These are phyloP conservation scores for Colletotrichum shisoi DNA, from an alignment of 2,329 filamentous ascomycete species.

Conservation along the genomic window DNA sequence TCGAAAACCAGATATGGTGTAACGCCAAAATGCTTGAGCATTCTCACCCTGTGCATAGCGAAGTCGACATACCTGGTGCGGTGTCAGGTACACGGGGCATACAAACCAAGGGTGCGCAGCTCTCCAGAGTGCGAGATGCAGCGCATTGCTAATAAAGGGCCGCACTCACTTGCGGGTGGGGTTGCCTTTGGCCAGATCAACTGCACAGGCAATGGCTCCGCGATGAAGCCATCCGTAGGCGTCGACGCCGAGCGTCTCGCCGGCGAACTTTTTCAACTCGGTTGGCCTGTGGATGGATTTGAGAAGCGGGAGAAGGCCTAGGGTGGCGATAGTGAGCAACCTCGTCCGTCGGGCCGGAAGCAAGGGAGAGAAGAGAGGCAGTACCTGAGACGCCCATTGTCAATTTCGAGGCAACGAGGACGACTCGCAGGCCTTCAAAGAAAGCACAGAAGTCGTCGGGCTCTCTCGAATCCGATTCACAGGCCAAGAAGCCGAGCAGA, in stretches of 20 bases:
- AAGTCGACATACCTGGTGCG: constrained; percentile 81
- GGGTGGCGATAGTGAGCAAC: constrained; percentile 25
- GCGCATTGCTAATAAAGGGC: constrained; percentile 4
- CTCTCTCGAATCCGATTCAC: constrained; percentile 24
- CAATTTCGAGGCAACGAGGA: constrained; percentile 21
- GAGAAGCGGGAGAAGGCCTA: constrained; percentile 86
- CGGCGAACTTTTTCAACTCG: constrained; percentile 84
- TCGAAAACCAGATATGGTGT: constrained; percentile 97
- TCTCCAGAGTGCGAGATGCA: not conserved
- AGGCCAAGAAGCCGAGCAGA: constrained; percentile 24
- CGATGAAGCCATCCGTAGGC: constrained; percentile 98
- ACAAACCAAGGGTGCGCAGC: not conserved
- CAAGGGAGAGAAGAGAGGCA: constrained; percentile 26
- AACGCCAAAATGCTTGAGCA: constrained; percentile 92
- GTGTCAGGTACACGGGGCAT: constrained; percentile 26
- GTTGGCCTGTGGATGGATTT: constrained; percentile 95
- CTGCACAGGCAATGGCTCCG: constrained; percentile 86
- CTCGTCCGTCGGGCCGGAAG: constrained; percentile 1
- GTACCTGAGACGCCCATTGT: constrained; percentile 41
- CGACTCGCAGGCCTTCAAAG: constrained; percentile 20
- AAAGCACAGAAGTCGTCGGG: not conserved
- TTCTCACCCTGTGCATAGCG: constrained; percentile 86
- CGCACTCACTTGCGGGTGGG: constrained; percentile 82
- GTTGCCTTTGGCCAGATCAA: constrained; percentile 87
- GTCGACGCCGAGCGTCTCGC: constrained; percentile 91